These are phyloP conservation scores for Thuja plicata DNA, from an alignment of 83 land plant genomes.

Conservation along the genomic window DNA sequence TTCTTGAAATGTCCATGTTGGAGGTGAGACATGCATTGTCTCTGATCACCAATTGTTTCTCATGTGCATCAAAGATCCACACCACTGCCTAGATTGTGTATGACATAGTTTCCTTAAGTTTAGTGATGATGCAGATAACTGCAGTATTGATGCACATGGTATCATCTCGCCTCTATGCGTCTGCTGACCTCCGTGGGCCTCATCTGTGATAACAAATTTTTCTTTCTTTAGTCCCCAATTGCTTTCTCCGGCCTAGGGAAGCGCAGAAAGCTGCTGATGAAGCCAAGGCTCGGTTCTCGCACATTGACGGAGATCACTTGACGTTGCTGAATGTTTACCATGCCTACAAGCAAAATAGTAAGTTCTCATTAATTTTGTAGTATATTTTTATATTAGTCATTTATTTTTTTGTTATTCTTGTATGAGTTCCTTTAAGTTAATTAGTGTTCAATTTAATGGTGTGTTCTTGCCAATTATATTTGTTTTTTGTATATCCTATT, in stretches of 20 bases:
- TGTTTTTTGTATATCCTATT: conserved; percentile 3
- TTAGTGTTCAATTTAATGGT: background rate
- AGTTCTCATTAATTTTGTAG: conserved; percentile 22
- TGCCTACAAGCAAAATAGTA: conserved; percentile 96
- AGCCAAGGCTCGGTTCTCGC: conserved; percentile 96
- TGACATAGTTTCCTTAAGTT: conserved; percentile 51
- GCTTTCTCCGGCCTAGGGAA: conserved; percentile 99
- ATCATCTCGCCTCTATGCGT: conserved; percentile 92
- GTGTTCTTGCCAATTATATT: background rate
- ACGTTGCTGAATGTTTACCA: conserved; percentile 96
- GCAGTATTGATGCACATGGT: conserved; percentile 78
- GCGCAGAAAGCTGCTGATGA: conserved; percentile 99
- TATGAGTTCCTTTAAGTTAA: background rate
- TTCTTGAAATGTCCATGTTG: background rate
- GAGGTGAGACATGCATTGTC: background rate
- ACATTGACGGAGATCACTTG: conserved; percentile 96
- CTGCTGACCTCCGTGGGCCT: conserved; percentile 99
- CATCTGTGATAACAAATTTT: conserved; percentile 88
- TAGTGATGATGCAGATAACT: conserved; percentile 87
- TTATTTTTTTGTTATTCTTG: background rate
- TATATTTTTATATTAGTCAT: background rate
- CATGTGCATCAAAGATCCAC: conserved; percentile 32
- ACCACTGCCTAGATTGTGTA: conserved; percentile 40
- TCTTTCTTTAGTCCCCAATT: conserved; percentile 95
- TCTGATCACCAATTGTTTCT: conserved; percentile 50